A percentile compares a stretch with the other conserved stretches of the same genome.
phyloP scores from a whole-genome alignment of 192 early-diverging fungal genomes.

The Coemansia sp. region DNA sequence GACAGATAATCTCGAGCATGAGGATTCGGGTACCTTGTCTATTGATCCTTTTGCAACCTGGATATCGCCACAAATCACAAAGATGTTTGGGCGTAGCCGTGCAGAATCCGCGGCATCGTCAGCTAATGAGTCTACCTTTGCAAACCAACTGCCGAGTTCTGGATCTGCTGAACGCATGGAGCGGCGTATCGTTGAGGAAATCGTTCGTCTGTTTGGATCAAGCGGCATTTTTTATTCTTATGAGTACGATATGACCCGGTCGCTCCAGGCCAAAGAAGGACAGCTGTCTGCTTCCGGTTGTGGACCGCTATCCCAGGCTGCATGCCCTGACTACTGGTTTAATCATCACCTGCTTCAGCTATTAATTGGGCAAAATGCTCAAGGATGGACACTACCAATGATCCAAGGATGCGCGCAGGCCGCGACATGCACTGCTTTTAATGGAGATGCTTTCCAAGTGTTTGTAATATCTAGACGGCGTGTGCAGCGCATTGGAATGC shows the following conservation, averaged over 20 bases:
- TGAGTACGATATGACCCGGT: conserved; percentile 42
- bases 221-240: conserved; percentile 50
- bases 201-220: conserved; percentile 31
- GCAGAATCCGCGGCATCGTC: conserved; percentile 4
- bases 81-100: conserved; percentile 24
- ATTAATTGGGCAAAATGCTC: conserved; percentile 7
- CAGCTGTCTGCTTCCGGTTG: background rate
- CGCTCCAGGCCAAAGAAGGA: conserved; percentile 29
- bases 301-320: conserved; percentile 11
- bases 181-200: conserved; percentile 41
- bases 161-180: conserved; percentile 39
- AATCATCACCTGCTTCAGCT: conserved; percentile 32
- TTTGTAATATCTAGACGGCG: conserved; percentile 70
- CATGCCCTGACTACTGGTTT: conserved; percentile 45
- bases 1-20: background rate
- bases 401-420: conserved; percentile 73
- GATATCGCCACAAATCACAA: conserved; percentile 45
- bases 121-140: background rate
- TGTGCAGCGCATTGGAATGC: conserved; percentile 61
- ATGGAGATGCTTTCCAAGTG: conserved; percentile 62
- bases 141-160: background rate
- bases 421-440: conserved; percentile 58
- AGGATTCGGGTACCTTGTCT: background rate
- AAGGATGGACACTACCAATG: conserved; percentile 52
- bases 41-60: conserved; percentile 12